phyloP scores from a whole-genome alignment of 768 basidiomycete species.

The Arthromyces matolae region DNA sequence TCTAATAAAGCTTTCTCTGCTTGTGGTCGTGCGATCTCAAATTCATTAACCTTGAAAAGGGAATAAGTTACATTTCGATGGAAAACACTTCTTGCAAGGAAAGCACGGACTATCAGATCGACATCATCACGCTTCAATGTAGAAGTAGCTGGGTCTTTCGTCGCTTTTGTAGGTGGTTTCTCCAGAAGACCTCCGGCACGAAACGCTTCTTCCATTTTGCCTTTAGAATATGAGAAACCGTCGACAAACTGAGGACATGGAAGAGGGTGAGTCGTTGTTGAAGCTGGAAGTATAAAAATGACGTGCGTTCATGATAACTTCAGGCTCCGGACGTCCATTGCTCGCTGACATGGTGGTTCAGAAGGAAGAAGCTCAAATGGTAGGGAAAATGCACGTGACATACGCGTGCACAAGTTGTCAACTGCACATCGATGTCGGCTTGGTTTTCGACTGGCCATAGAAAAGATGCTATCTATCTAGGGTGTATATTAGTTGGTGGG shows the following conservation, averaged over 20 bases:
- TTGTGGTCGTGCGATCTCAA: conserved; percentile 55
- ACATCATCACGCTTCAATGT: conserved; percentile 56
- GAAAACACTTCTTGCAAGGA: not conserved
- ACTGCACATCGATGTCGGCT: too few relatives aligned
- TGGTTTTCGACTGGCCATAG: too few relatives aligned
- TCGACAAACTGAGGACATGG: conserved; percentile 49
- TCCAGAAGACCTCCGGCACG: conserved; percentile 54
- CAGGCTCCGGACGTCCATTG: conserved; percentile 23
- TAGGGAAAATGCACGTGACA: conserved; percentile 5
- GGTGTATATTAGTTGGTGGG: too few relatives aligned
- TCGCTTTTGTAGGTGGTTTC: conserved; percentile 45
- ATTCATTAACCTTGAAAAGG: conserved; percentile 67
- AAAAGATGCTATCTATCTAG: too few relatives aligned
- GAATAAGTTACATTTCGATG: not conserved
- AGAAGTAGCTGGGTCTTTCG: conserved; percentile 37
- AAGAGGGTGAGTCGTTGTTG: not conserved
- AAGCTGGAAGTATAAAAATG: not conserved
- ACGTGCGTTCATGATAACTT: conserved; percentile 60
- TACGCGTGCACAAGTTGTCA: too few relatives aligned
- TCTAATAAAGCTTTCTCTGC: conserved; percentile 58
- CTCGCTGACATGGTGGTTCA: conserved; percentile 16
- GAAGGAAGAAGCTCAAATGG: not conserved
- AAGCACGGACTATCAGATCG: conserved; percentile 53
- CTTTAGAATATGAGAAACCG: conserved; percentile 64
- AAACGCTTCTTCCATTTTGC: conserved; percentile 63